These are phyloP conservation scores for Zalaria obscura DNA, from an alignment of 2,329 filamentous ascomycete genomes.

Conservation along the genomic window DNA sequence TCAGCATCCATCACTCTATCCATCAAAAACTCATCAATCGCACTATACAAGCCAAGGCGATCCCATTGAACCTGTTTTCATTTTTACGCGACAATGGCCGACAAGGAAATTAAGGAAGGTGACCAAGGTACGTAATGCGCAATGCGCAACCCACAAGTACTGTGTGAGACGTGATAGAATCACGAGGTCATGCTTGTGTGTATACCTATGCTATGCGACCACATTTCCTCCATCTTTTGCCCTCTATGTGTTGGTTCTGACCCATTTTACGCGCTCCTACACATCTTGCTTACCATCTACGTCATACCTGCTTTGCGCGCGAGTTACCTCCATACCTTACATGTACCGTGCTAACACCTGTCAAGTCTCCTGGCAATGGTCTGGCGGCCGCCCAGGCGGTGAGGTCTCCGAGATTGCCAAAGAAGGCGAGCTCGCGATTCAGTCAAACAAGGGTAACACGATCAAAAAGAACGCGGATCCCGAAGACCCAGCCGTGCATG, in stretches of 20 bases:
- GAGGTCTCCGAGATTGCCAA: slow-evolving; percentile 42
- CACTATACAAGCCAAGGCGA: neutral
- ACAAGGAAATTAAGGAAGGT: slow-evolving; percentile 34
- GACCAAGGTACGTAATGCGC: slow-evolving; percentile 27
- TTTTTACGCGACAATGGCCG: slow-evolving; percentile 24
- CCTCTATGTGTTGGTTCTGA: too few relatives aligned
- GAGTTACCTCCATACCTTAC: too few relatives aligned
- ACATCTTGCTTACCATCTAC: too few relatives aligned
- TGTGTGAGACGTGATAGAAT: slow-evolving; percentile 6
- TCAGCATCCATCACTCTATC: neutral
- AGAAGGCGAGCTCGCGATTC: slow-evolving; percentile 45
- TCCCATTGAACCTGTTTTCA: neutral
- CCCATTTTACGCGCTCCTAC: too few relatives aligned
- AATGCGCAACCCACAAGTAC: neutral
- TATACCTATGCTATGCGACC: too few relatives aligned
- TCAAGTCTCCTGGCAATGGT: slow-evolving; percentile 50
- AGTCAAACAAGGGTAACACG: slow-evolving; percentile 47
- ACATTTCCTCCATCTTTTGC: too few relatives aligned
- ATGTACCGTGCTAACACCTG: too few relatives aligned
- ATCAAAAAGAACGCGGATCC: slow-evolving; percentile 49
- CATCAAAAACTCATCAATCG: neutral
- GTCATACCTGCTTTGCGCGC: too few relatives aligned
- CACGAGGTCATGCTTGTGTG: too few relatives aligned
- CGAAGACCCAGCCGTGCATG: slow-evolving; percentile 45
- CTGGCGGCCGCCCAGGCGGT: slow-evolving; percentile 39